Evolutionary conservation across 129 eudicot species (phyloP).

Genomic region (Artemisia annua): DNA sequence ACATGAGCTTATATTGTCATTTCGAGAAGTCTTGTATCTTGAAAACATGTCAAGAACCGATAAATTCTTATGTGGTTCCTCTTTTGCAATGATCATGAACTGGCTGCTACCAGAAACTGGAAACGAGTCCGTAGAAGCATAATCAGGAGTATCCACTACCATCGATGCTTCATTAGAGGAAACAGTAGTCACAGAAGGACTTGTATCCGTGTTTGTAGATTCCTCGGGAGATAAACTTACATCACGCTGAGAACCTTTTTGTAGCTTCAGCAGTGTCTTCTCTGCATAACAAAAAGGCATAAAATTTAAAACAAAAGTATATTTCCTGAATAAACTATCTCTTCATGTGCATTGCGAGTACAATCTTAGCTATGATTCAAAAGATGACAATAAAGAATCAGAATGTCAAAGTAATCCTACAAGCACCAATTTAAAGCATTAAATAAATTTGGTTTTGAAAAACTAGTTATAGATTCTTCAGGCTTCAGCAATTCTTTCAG

Average conservation of each 20-base stretch:
- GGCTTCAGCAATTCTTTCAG: too few relatives aligned
- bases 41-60: constrained; percentile 61
- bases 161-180: constrained; percentile 29
- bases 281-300: constrained; percentile 37
- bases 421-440: too few relatives aligned
- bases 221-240: constrained; percentile 28
- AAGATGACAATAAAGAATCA: too few relatives aligned
- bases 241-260: constrained; percentile 65
- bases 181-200: constrained; percentile 20
- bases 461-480: too few relatives aligned
- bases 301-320: too few relatives aligned
- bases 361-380: too few relatives aligned
- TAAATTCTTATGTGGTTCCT: constrained; percentile 33
- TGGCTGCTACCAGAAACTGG: constrained; percentile 21
- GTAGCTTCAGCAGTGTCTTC: constrained; percentile 72
- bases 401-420: too few relatives aligned
- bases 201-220: constrained; percentile 6
- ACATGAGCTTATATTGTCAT: constrained; percentile 14
- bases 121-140: constrained; percentile 21
- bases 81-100: constrained; percentile 26
- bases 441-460: too few relatives aligned
- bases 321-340: too few relatives aligned
- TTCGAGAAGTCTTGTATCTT: constrained; percentile 46
- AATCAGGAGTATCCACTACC: constrained; percentile 27
- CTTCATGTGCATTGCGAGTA: too few relatives aligned